Conservation (phyloP, 2,329 filamentous ascomycete genomes). For the Ilyonectria robusta region DNA sequence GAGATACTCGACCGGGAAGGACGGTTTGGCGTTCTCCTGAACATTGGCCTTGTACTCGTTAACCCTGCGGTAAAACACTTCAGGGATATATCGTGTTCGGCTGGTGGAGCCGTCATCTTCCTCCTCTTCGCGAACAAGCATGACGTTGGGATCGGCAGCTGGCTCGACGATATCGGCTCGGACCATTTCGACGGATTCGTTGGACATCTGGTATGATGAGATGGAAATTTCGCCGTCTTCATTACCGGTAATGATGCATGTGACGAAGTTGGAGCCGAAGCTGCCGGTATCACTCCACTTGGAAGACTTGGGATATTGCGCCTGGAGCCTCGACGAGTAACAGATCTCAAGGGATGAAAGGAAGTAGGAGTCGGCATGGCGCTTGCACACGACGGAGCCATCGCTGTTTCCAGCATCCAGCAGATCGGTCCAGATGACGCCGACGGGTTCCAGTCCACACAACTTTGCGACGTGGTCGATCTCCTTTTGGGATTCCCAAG, state of each 20-base stretch:
- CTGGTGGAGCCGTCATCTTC: slow-evolving; percentile 80
- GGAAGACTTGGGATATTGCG: slow-evolving; percentile 87
- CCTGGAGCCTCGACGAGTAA: slow-evolving; percentile 90
- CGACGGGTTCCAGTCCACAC: slow-evolving; percentile 90
- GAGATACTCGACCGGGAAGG: slow-evolving; percentile 96
- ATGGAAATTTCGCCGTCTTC: slow-evolving; percentile 90
- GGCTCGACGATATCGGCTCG: slow-evolving; percentile 94
- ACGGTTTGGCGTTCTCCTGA: slow-evolving; percentile 96
- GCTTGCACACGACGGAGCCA: slow-evolving; percentile 92
- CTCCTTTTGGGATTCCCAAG: slow-evolving; percentile 88
- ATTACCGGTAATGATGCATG: slow-evolving; percentile 95
- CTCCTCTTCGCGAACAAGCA: slow-evolving; percentile 94
- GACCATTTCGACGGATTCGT: slow-evolving; percentile 97
- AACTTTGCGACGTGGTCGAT: slow-evolving; percentile 84
- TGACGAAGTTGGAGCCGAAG: slow-evolving; percentile 97
- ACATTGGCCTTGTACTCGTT: slow-evolving; percentile 98
- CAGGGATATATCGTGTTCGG: slow-evolving; percentile 90
- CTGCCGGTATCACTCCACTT: slow-evolving; percentile 97
- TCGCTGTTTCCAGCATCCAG: slow-evolving; percentile 85
- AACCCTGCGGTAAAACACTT: slow-evolving; percentile 95
- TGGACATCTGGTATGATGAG: slow-evolving; percentile 94
- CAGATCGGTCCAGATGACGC: slow-evolving; percentile 95
- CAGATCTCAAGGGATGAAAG: slow-evolving; percentile 92
- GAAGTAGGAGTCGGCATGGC: slow-evolving; percentile 95
- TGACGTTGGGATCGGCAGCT: slow-evolving; percentile 90